Conservation (phyloP, 768 basidiomycete genomes). For the Rhodotorula kratochvilovae region DNA sequence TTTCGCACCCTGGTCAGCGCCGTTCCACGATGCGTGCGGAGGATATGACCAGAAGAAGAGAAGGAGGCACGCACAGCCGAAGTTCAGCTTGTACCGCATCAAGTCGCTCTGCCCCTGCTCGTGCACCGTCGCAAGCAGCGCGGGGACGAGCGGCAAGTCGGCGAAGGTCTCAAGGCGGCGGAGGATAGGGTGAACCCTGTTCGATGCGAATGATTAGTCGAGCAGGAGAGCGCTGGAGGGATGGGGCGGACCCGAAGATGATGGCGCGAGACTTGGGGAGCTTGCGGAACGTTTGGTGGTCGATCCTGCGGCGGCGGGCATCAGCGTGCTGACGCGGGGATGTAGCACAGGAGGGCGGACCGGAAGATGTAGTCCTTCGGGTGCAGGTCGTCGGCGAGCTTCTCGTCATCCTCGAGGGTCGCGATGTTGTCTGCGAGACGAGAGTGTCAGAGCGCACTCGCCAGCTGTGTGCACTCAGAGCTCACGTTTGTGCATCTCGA, state of each 20-base stretch:
- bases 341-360: not conserved
- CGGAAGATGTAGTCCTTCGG: slow-evolving; percentile 48
- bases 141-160: slow-evolving; percentile 47
- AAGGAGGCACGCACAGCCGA: not conserved
- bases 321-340: rapidly evolving
- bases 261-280: slow-evolving; percentile 47
- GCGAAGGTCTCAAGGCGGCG: slow-evolving; percentile 46
- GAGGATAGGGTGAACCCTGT: slow-evolving; percentile 46
- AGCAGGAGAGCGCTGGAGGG: not conserved
- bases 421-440: slow-evolving; percentile 34
- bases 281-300: slow-evolving; percentile 50
- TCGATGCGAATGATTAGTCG: too few relatives aligned
- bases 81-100: slow-evolving; percentile 44
- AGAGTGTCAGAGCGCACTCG: not conserved
- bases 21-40: too few relatives aligned
- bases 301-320: slow-evolving; percentile 35
- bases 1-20: slow-evolving; percentile 41
- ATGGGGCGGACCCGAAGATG: slow-evolving; percentile 47
- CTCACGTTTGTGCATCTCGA: slow-evolving; percentile 42
- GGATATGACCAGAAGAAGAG: too few relatives aligned
- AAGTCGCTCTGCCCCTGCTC: slow-evolving; percentile 42
- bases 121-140: slow-evolving; percentile 47
- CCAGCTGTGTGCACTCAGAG: rapidly evolving
- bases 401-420: slow-evolving; percentile 5
- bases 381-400: slow-evolving; percentile 37